These are phyloP conservation scores for Allantophomopsis cytisporea DNA, from an alignment of 2,329 filamentous ascomycete genomes.

Conservation along the genomic window DNA sequence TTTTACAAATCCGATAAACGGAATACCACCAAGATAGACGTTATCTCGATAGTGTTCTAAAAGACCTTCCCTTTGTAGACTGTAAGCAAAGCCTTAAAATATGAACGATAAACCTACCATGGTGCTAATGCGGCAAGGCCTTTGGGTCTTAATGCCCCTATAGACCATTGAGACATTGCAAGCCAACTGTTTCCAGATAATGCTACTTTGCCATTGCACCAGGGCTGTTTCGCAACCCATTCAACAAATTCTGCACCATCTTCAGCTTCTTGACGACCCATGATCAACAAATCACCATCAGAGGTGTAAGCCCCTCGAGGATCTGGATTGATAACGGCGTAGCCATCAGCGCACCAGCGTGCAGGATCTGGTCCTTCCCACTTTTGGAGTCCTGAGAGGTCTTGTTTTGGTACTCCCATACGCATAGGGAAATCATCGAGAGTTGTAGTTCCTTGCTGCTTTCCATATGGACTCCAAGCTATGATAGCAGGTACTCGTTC, in stretches of 20 bases:
- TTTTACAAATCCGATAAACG: no score
- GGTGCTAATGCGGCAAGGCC: no score
- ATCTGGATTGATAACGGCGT: constrained; percentile 14
- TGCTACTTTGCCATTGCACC: constrained; percentile 13
- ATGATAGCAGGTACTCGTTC: no score
- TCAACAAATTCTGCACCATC: constrained; percentile 16
- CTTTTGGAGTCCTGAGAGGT: constrained; percentile 5
- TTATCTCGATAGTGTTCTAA: no score
- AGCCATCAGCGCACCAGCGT: constrained; percentile 11
- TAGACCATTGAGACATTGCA: constrained; percentile 14
- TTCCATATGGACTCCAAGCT: no score
- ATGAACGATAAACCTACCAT: no score
- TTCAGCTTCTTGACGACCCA: constrained; percentile 11
- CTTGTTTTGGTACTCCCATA: no score
- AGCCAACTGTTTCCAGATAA: constrained; percentile 14
- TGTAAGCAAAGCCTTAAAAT: no score
- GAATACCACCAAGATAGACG: no score
- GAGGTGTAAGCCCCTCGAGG: constrained; percentile 8
- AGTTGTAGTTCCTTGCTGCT: no score
- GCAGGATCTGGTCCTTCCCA: constrained; percentile 14
- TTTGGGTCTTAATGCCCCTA: constrained; percentile 1
- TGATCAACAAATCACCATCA: constrained; percentile 9
- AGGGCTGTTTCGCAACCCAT: constrained; percentile 8
- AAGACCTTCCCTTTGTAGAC: no score
- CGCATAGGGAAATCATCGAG: no score